Base-by-base conservation (phyloP, 2,329 filamentous ascomycete species). In the Sporothrix brunneoviolacea region DNA sequence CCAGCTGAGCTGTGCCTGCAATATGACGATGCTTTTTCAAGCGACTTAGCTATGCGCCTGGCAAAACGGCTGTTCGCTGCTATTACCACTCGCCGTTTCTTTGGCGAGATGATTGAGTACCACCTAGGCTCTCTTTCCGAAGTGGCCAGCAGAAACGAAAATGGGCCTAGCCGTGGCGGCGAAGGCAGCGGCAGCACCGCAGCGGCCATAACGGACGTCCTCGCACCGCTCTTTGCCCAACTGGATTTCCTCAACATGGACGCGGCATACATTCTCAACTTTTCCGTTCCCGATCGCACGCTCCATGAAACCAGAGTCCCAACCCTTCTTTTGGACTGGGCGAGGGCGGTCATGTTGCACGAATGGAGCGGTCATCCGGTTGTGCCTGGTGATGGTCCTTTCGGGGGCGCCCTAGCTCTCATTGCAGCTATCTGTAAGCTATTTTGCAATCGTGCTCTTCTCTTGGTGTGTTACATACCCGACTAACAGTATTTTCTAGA, bases 311-410 rank as follows among this genome's bases (percentile, higher is more conserved):
- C 75, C 28, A 69, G 76, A 32, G 70, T 78, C 16, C 78, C 76
- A 8, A 78, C 74, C 10, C 63, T 82, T 15, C 68, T 80, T 6
- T 66, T 89, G 22, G 85, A 89, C 59, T 90, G 84, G 85, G 78
- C 85, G 18, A 76, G 86, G 53, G 82, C 84, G 0, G 76, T 93
- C 1, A 78, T 95, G 60, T 68, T 94, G 39, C 80, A 83, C 50
- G 82, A 88, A 55, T 96, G 91, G 91, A 79, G 91, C 61, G 87
- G 88, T 0, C 79, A 79, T 49, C 77, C 86, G 1, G 77, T 83
- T 38, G 77, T 95, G 46, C 72, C 80, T 3, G 82, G 79, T 49
- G 83, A 86, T 59, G 81, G 84, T 27, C 75, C 85, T 13, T 84
- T 90, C 54, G 87, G 88, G 13, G 86, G 88, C 47, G 88, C 89